A percentile compares a stretch with the other conserved stretches of the same genome.
These are phyloP conservation scores for Sarocladium strictum DNA, from an alignment of 2,329 filamentous ascomycete genomes.

Conservation along the genomic window DNA sequence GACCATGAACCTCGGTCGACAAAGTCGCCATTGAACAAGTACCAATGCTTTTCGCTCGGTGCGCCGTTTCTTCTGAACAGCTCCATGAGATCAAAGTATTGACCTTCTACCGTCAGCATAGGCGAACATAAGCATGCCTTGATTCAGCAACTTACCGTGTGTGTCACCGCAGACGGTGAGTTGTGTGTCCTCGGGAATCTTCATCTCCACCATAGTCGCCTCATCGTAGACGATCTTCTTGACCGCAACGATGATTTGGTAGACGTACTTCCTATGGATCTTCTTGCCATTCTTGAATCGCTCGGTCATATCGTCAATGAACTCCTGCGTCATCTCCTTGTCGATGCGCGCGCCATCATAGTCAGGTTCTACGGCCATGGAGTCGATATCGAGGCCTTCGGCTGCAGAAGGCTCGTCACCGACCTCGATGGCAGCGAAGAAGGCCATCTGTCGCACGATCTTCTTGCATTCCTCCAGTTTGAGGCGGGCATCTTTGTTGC, in stretches of 20 bases:
- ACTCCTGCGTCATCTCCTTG: conserved; percentile 88
- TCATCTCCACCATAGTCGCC: conserved; percentile 93
- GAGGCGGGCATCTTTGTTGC: conserved; percentile 83
- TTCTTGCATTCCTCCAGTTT: conserved; percentile 93
- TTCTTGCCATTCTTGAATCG: conserved; percentile 95
- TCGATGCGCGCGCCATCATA: conserved; percentile 82
- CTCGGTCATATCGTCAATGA: conserved; percentile 95
- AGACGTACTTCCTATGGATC: conserved; percentile 93
- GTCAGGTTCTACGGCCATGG: conserved; percentile 71
- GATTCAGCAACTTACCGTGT: conserved; percentile 57
- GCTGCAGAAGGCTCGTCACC: conserved; percentile 88
- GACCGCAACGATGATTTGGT: conserved; percentile 88
- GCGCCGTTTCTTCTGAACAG: conserved; percentile 88
- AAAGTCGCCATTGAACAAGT: conserved; percentile 98
- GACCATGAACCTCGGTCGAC: conserved; percentile 98
- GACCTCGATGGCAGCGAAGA: conserved; percentile 91
- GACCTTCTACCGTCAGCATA: conserved; percentile 47
- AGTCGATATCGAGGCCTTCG: conserved; percentile 81
- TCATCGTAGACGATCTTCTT: conserved; percentile 88
- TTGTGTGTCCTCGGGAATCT: conserved; percentile 68
- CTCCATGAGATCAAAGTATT: conserved; percentile 96
- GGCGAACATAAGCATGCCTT: neutral
- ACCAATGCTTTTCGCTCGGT: conserved; percentile 81
- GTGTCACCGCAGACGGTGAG: conserved; percentile 97
- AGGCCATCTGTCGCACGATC: conserved; percentile 84